Evolutionary conservation across 2,329 filamentous ascomycete species (phyloP).

Genomic region (Metarhizium anisopliae): DNA sequence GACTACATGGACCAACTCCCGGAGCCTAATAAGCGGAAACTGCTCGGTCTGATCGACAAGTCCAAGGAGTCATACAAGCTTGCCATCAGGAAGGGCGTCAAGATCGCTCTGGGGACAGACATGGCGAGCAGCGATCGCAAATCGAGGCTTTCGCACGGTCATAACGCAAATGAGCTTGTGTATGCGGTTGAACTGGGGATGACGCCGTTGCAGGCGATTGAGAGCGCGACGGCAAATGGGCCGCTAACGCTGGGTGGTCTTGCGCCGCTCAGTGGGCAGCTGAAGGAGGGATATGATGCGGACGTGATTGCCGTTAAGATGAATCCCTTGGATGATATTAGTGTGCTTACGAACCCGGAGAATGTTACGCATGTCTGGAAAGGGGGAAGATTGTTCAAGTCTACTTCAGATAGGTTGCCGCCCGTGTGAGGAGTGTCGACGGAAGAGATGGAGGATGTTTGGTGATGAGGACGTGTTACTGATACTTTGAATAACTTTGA

Average conservation of each 20-base stretch:
- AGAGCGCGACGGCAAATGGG: conserved; percentile 36
- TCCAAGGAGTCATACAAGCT: conserved; percentile 26
- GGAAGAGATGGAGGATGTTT: too few relatives aligned
- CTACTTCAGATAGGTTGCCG: neutral
- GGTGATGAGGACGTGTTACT: too few relatives aligned
- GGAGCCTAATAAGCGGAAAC: conserved; percentile 9
- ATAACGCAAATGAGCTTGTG: conserved; percentile 33
- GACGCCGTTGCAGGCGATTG: conserved; percentile 39
- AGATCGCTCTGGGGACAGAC: conserved; percentile 32
- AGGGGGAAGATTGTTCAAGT: conserved; percentile 31
- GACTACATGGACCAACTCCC: conserved; percentile 24
- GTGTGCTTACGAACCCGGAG: conserved; percentile 26
- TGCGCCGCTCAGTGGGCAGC: conserved; percentile 34
- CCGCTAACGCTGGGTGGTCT: conserved; percentile 33
- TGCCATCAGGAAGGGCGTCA: conserved; percentile 27
- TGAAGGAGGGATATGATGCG: conserved; percentile 38
- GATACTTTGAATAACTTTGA: too few relatives aligned
- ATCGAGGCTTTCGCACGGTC: conserved; percentile 13
- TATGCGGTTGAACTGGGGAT: conserved; percentile 40
- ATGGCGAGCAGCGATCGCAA: conserved; percentile 23
- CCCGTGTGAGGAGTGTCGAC: neutral
- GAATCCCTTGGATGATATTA: conserved; percentile 34
- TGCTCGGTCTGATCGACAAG: conserved; percentile 24
- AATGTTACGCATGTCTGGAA: conserved; percentile 35
- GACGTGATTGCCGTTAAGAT: conserved; percentile 34